phyloP scores from a whole-genome alignment of 2,329 filamentous ascomycete species.

The Teratosphaeriaceae sp. region DNA sequence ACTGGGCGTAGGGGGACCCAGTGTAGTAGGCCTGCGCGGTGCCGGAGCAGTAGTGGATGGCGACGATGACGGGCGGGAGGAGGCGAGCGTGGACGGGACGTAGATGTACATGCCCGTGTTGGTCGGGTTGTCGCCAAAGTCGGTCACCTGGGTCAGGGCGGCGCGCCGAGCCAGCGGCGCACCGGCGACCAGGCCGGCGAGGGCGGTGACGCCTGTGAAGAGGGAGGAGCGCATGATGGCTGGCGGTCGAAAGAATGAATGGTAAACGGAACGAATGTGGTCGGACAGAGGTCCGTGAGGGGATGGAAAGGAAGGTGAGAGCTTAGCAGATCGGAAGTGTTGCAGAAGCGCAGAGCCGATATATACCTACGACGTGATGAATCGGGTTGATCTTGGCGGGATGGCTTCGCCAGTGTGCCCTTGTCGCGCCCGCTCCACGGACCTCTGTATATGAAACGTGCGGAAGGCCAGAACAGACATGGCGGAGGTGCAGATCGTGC shows the following conservation, averaged over 20 bases:
- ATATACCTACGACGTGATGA: no score
- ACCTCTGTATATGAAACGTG: no score
- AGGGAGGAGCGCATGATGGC: conserved; percentile 1
- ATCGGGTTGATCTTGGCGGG: no score
- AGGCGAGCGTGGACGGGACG: conserved; percentile 14
- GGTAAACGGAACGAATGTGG: conserved; percentile 4
- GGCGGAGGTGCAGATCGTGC: no score
- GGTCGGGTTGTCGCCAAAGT: conserved; percentile 4
- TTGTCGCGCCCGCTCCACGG: no score
- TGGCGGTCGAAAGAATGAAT: neutral
- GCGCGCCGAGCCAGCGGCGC: conserved; percentile 3
- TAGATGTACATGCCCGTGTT: conserved; percentile 24
- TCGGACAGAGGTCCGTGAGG: neutral
- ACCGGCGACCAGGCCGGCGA: neutral
- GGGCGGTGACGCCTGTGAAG: neutral
- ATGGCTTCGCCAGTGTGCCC: no score
- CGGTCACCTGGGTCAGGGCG: conserved; percentile 3
- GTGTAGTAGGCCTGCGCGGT: conserved; percentile 45
- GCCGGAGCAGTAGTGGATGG: conserved; percentile 50
- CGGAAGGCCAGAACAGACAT: no score
- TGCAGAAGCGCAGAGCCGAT: neutral
- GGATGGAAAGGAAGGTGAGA: neutral
- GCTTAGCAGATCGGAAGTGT: neutral
- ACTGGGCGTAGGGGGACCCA: conserved; percentile 46
- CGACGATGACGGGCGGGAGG: conserved; percentile 17